These are phyloP conservation scores for Mycena vulgaris DNA, from an alignment of 768 basidiomycete species.

Conservation along the genomic window DNA sequence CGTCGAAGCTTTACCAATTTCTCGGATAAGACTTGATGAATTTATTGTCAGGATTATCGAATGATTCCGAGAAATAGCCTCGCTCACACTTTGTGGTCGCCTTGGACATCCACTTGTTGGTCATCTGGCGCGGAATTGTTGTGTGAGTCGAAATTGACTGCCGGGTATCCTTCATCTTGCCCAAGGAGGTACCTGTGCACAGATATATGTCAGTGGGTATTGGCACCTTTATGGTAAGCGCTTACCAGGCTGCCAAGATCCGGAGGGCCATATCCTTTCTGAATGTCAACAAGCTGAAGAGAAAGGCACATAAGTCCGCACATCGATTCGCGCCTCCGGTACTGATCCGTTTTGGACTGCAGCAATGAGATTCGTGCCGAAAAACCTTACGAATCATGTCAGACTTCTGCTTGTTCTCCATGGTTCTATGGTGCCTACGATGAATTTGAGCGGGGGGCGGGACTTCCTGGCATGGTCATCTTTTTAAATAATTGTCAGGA, in stretches of 20 bases:
- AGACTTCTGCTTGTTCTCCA: slow-evolving; percentile 51
- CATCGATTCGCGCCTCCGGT: slow-evolving; percentile 68
- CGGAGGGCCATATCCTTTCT: slow-evolving; percentile 76
- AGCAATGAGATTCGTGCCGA: slow-evolving; percentile 31
- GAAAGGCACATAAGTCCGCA: slow-evolving; percentile 19
- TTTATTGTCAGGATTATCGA: background rate
- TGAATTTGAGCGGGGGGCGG: slow-evolving; percentile 53
- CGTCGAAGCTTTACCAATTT: slow-evolving; percentile 61
- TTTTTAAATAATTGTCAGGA: slow-evolving; percentile 38
- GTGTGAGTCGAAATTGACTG: slow-evolving; percentile 73
- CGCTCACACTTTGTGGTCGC: slow-evolving; percentile 64
- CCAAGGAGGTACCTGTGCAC: slow-evolving; percentile 62
- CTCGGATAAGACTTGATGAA: slow-evolving; percentile 51
- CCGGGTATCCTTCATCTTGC: slow-evolving; percentile 71
- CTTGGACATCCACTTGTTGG: slow-evolving; percentile 69
- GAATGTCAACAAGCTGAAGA: slow-evolving; percentile 39
- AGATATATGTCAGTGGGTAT: background rate
- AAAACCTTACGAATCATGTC: slow-evolving; percentile 1
- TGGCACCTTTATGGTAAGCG: background rate
- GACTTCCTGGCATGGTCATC: slow-evolving; percentile 79
- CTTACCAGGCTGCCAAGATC: slow-evolving; percentile 75
- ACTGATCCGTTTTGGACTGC: slow-evolving; percentile 76
- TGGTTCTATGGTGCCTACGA: slow-evolving; percentile 69
- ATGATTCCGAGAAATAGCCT: background rate
- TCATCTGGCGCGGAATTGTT: slow-evolving; percentile 54